Evolutionary conservation across 2,329 filamentous ascomycete species (phyloP), one percentile per base, ranked within the genome.

Genomic region (Mycocentrospora acerina): DNA sequence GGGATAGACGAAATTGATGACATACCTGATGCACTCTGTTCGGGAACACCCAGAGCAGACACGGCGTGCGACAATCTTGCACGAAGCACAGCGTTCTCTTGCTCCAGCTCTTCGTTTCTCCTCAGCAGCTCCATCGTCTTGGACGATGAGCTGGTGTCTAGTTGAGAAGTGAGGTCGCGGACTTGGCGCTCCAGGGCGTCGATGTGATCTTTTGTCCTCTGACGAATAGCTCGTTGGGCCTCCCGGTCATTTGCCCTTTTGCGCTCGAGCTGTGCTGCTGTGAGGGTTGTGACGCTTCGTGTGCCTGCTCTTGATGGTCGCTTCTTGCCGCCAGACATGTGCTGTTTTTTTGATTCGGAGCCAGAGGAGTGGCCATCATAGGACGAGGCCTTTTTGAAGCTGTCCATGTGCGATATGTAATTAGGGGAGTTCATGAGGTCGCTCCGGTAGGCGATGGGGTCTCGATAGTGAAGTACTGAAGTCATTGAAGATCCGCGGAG

Each of bases 231-330:
- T 48, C 78, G 71, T 56, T 81, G 78, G 37, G 78, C 78, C 60
- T 81, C 78, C 45, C 78, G 71, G 58, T 81, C 78, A 59, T 81
- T 81, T 45, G 78, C 78, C 42, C 78, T 70, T 59, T 81, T 81
- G 34, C 78, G 68, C 52, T 81, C 78, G 32, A 81, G 66, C 53
- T 81, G 78, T 41, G 78, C 77, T 22, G 75, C 71, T 12, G 77
- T 79, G 37, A 81, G 66, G 8, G 76, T 77, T 25, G 74, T 75
- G 28, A 81, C 78, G 57, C 76, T 80, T 42, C 78, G 73, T 29
- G 76, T 77, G 9, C 78, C 77, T 24, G 76, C 75, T 58, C 78
- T 70, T 30, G 77, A 78, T 13, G 72, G 70, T 26, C 74, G 64
- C 53, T 74, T 72, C 60, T 74, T 75, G 39, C 57, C 52, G 18